phyloP scores from a whole-genome alignment of 352 stramenopile species.

The Albugo laibachii region DNA sequence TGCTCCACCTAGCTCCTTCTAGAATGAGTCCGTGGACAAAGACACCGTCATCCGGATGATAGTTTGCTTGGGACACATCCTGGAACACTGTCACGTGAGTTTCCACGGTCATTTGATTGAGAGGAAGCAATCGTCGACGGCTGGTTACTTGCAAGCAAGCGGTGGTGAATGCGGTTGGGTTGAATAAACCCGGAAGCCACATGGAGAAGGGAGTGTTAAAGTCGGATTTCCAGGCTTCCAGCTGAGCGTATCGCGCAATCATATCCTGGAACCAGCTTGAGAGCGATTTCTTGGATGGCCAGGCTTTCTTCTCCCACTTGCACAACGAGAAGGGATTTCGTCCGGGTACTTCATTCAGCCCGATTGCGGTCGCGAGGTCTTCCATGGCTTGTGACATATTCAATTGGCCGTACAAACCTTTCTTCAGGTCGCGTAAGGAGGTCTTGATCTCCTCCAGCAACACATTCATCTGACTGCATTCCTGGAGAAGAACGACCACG shows the following conservation, averaged over 20 bases:
- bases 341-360: conserved; percentile 86
- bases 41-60: conserved; percentile 80
- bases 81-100: conserved; percentile 90
- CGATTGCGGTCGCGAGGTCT: conserved; percentile 81
- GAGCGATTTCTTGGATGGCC: conserved; percentile 87
- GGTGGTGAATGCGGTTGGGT: conserved; percentile 90
- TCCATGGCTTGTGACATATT: conserved; percentile 93
- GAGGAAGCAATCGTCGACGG: conserved; percentile 75
- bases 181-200: conserved; percentile 91
- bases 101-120: conserved; percentile 93
- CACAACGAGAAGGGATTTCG: conserved; percentile 91
- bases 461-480: conserved; percentile 89
- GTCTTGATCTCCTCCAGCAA: conserved; percentile 82
- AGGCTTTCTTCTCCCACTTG: conserved; percentile 91
- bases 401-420: conserved; percentile 88
- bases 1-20: conserved; percentile 87
- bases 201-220: conserved; percentile 87
- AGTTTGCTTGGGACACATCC: conserved; percentile 52
- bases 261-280: conserved; percentile 86
- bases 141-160: conserved; percentile 91
- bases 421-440: conserved; percentile 87
- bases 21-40: conserved; percentile 93
- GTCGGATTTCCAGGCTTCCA: conserved; percentile 76
- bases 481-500: conserved; percentile 88
- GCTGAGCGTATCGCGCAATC: conserved; percentile 80